Conservation (phyloP, 2,329 filamentous ascomycete species). For the Penicillium glabrum region DNA sequence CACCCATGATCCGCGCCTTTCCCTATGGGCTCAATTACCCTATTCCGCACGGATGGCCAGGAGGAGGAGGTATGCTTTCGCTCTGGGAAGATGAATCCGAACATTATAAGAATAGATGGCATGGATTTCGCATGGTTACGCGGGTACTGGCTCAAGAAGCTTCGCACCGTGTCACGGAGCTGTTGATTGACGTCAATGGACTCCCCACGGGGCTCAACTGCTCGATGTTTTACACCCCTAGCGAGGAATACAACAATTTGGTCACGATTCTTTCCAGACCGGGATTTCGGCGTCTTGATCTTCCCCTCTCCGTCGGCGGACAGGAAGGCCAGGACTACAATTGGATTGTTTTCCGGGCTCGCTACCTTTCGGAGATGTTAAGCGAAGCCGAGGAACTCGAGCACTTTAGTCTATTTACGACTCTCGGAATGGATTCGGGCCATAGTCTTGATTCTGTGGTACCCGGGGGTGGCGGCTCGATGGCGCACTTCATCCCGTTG, state of each 20-base stretch:
- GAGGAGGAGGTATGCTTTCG: background rate
- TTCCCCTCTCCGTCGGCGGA: background rate
- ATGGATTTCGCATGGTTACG: slow-evolving; percentile 33
- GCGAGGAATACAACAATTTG: slow-evolving; percentile 8
- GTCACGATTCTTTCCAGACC: slow-evolving; percentile 7
- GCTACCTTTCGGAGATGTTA: background rate
- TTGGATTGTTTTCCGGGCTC: background rate
- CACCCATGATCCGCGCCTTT: slow-evolving; percentile 45
- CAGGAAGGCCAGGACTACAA: background rate
- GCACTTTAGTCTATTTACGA: background rate
- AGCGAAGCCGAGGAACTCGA: slow-evolving; percentile 4
- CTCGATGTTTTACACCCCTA: slow-evolving; percentile 27
- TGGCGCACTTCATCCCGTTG: background rate
- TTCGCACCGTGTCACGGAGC: slow-evolving; percentile 31
- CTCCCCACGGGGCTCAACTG: slow-evolving; percentile 34
- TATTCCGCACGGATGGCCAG: slow-evolving; percentile 34
- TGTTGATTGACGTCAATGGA: slow-evolving; percentile 35
- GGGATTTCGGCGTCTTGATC: slow-evolving; percentile 8
- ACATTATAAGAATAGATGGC: slow-evolving; percentile 26
- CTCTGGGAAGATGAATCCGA: slow-evolving; percentile 8
- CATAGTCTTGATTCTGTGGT: slow-evolving; percentile 1
- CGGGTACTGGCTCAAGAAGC: slow-evolving; percentile 24
- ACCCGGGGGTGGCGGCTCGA: background rate
- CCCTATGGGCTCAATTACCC: slow-evolving; percentile 43
- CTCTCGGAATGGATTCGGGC: background rate